Evolutionary conservation across 208 protist species (phyloP), one percentile per base, ranked within the genome.

Genomic region (Wallacemonas sp.): DNA sequence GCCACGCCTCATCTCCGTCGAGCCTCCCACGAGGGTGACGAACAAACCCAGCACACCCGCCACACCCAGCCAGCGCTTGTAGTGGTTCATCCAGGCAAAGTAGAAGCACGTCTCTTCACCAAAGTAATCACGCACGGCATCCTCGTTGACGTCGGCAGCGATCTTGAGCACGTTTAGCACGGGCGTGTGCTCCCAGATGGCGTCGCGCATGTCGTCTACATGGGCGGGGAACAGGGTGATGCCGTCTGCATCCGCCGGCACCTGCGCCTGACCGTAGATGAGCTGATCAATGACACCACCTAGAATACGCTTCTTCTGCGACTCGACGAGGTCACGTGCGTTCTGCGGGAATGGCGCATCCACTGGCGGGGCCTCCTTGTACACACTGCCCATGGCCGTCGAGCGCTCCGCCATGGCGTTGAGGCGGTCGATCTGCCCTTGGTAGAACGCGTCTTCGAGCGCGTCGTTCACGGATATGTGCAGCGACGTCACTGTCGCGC

Each of bases 61-160:
- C 9, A 61, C 66, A 38, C 81, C 45, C 41, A 92, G 65, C 82
- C 79, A 89, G 27, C 64, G 46, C 26, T 78, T 63, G 67, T 88
- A 90, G 75, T 77, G 78, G 60, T 85, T 85, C 82, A 93, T 89
- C 79, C 82, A 93, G 22, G 83, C 76, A 57, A 87, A 93, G 74
- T 91, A 91, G 61, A 93, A 87, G 62, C 73, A 78, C 41, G 75
- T 71, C 44, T 86, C 75, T 21, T 70, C 67, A 19, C 83, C 83
- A 55, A 91, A 89, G 72, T 93, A 93, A 24, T 41, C 52, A 2
- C 26, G 32, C 1, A 81, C n/a, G 19, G 45, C 37, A 17, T 73
- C 58, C 60, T 76, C 73, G 24, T 58, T 24, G 12, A 55, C 54
- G 44, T 46, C 63, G 21, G 33, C 30, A 6, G 39, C 34, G 24